A percentile compares a stretch with the other conserved stretches of the same genome.
These are phyloP conservation scores for Ogataea minuta DNA, from an alignment of 805 yeast genomes.

Conservation along the genomic window DNA sequence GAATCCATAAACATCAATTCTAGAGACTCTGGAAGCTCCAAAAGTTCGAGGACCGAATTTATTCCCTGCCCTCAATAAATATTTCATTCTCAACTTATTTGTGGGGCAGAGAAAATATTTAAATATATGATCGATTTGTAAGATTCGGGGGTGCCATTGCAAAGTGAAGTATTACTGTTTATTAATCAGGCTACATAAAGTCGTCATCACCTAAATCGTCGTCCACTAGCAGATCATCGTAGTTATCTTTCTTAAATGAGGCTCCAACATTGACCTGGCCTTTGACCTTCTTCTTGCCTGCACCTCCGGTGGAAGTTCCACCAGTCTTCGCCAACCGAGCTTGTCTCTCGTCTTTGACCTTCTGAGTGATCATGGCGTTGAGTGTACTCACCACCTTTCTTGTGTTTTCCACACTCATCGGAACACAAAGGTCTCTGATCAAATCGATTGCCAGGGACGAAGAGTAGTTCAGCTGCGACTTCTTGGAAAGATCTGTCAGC, in stretches of 20 bases:
- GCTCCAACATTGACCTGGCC: constrained; percentile 65
- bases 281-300: constrained; percentile 92
- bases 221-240: constrained; percentile 47
- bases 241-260: constrained; percentile 61
- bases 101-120: background rate
- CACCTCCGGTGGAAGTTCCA: constrained; percentile 88
- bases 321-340: constrained; percentile 79
- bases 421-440: constrained; percentile 78
- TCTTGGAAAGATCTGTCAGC: constrained; percentile 57
- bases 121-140: no score
- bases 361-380: constrained; percentile 76
- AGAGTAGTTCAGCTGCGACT: constrained; percentile 64
- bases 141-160: background rate
- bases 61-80: constrained; percentile 2
- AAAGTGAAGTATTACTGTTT: background rate
- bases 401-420: constrained; percentile 76
- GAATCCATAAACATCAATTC: background rate
- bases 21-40: background rate
- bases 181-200: constrained; percentile 55
- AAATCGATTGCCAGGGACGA: constrained; percentile 79
- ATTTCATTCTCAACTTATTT: constrained; percentile 2
- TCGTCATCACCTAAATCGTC: constrained; percentile 75
- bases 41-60: no score
- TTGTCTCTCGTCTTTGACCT: constrained; percentile 86
- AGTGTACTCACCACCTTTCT: constrained; percentile 85